Percentiles rank a stretch among this genome's conserved stretches.
phyloP scores from a whole-genome alignment of 148 eudicot genomes.

The Rhododendron ovatum region DNA sequence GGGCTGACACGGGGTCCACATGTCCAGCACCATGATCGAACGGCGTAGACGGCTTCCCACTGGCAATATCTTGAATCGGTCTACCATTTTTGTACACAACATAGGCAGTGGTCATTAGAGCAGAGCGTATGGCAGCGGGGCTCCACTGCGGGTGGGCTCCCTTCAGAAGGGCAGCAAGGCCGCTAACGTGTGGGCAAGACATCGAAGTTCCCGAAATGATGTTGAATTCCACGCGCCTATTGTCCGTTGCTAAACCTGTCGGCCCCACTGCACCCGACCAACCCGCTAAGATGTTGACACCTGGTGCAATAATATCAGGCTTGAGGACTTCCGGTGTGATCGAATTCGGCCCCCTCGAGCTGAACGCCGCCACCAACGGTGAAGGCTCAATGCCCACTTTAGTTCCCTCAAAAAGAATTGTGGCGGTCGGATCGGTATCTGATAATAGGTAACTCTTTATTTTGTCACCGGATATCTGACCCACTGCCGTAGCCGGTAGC shows the following conservation, averaged over 20 bases:
- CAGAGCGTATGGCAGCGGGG: constrained; percentile 47
- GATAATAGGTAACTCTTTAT: constrained; percentile 30
- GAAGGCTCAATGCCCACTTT: constrained; percentile 46
- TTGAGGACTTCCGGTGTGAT: constrained; percentile 39
- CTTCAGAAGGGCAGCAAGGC: constrained; percentile 43
- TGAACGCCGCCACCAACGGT: constrained; percentile 47
- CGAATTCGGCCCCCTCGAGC: constrained; percentile 47
- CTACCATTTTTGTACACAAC: constrained; percentile 28
- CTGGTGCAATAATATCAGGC: constrained; percentile 49
- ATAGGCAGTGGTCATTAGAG: constrained; percentile 56
- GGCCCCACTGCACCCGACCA: constrained; percentile 42
- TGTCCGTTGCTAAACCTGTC: constrained; percentile 30
- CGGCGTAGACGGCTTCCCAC: constrained; percentile 47
- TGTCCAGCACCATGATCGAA: constrained; percentile 50
- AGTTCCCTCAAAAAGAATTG: constrained; percentile 39
- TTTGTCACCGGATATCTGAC: constrained; percentile 26
- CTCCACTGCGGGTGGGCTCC: constrained; percentile 48
- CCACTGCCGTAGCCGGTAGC: constrained; percentile 38
- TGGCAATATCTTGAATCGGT: constrained; percentile 28
- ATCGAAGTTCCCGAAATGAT: constrained; percentile 51
- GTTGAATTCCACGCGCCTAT: constrained; percentile 39
- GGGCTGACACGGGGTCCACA: constrained; percentile 45
- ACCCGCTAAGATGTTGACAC: constrained; percentile 48
- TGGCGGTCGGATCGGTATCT: constrained; percentile 32
- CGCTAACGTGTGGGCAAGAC: constrained; percentile 56